Evolutionary conservation across 2,329 filamentous ascomycete genomes (phyloP).

Genomic region (Pleomassaria siparia): DNA sequence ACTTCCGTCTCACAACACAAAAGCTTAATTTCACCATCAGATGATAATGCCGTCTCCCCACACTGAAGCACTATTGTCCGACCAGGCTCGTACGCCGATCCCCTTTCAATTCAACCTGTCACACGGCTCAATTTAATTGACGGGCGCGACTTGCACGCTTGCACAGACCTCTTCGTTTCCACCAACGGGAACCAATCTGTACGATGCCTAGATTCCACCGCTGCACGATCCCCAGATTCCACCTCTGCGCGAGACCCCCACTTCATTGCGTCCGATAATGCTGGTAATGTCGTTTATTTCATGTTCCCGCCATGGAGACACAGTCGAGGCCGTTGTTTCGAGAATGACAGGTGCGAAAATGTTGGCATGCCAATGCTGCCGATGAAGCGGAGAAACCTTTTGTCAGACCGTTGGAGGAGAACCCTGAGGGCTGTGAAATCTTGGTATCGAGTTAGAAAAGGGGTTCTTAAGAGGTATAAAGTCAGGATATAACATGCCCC

Average conservation of each 20-base stretch:
- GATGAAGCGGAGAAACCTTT: neutral
- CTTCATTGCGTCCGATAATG: too few relatives aligned
- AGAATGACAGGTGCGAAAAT: conserved; percentile 1
- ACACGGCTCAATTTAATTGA: conserved; percentile 2
- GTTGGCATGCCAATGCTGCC: neutral
- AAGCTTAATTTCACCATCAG: neutral
- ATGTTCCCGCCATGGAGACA: neutral
- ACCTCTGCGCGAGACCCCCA: neutral
- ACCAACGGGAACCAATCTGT: conserved; percentile 1
- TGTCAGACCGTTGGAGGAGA: neutral
- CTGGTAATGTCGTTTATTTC: neutral
- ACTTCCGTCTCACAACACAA: too few relatives aligned
- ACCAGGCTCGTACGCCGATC: neutral
- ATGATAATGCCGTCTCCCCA: neutral
- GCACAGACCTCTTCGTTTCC: conserved; percentile 3
- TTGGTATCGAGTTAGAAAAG: neutral
- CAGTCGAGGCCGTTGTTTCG: neutral
- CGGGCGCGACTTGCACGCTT: neutral
- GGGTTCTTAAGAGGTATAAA: too few relatives aligned
- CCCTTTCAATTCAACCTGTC: conserved; percentile 1
- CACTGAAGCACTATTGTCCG: neutral
- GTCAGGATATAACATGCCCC: too few relatives aligned
- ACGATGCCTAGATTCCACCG: neutral
- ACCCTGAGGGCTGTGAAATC: neutral
- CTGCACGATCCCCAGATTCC: neutral